A percentile compares a stretch with the other conserved stretches of the same genome.
Evolutionary conservation across 768 basidiomycete species (phyloP).

Genomic region (Naganishia vishniacii): DNA sequence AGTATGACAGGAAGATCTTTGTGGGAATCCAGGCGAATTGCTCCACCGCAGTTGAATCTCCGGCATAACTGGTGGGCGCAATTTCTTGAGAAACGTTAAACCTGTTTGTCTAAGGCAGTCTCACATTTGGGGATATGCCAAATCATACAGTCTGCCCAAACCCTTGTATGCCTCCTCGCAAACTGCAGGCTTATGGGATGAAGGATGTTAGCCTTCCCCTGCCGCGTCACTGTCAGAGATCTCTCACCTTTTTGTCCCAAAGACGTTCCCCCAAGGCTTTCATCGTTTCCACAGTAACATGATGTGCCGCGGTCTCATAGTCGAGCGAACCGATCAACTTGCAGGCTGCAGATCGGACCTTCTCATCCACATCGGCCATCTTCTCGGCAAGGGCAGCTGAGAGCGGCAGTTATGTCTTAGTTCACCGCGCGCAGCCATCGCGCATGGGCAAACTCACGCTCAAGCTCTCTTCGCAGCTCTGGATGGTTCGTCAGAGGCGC

Average conservation of each 20-base stretch:
- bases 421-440: too few species aligned
- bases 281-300: constrained; percentile 63
- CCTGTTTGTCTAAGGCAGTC: constrained; percentile 39
- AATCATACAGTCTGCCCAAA: constrained; percentile 68
- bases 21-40: constrained; percentile 94
- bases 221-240: too few species aligned
- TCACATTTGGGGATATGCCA: constrained; percentile 86
- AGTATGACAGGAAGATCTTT: constrained; percentile 57
- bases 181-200: constrained; percentile 44
- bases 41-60: constrained; percentile 62
- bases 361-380: constrained; percentile 81
- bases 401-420: too few species aligned
- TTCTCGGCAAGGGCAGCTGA: constrained; percentile 58
- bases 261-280: constrained; percentile 64
- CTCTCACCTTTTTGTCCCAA: constrained; percentile 74
- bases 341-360: constrained; percentile 78
- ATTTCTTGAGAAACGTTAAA: background rate
- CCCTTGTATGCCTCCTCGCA: constrained; percentile 65
- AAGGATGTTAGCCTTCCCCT: background rate
- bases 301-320: constrained; percentile 82
- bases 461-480: constrained; percentile 64
- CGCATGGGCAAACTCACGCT: constrained; percentile 61
- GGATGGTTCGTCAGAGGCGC: constrained; percentile 62
- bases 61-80: constrained; percentile 74
- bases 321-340: constrained; percentile 74